Conservation (phyloP, 306 rosid species). For the Cicer cuneatum region DNA sequence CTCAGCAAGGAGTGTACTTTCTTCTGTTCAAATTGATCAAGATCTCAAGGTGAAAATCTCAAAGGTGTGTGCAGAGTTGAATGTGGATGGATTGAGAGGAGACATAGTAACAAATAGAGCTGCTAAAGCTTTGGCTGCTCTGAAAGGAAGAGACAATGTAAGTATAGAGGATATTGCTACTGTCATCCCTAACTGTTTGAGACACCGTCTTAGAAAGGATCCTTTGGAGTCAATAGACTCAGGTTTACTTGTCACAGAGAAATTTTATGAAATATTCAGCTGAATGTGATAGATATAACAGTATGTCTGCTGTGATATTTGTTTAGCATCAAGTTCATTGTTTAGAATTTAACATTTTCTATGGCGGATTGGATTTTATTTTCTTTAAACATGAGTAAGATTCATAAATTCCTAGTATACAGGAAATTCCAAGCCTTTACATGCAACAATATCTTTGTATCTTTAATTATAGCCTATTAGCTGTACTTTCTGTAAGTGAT, state of each 20-base stretch:
- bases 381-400: conserved; percentile 39
- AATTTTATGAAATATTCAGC: conserved; percentile 82
- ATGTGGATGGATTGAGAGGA: conserved; percentile 96
- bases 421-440: conserved; percentile 24
- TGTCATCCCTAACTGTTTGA: conserved; percentile 91
- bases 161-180: conserved; percentile 86
- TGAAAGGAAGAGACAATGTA: conserved; percentile 79
- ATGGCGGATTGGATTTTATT: conserved; percentile 31
- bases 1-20: conserved; percentile 69
- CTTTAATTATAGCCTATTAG: conserved; percentile 17
- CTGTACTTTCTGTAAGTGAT: not conserved
- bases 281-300: conserved; percentile 50
- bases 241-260: conserved; percentile 88
- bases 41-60: conserved; percentile 90
- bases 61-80: conserved; percentile 82
- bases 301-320: conserved; percentile 37
- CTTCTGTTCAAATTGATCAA: conserved; percentile 73
- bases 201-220: conserved; percentile 96
- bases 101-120: conserved; percentile 92
- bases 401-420: conserved; percentile 37
- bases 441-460: not conserved
- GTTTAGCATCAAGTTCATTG: conserved; percentile 38
- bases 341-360: conserved; percentile 35
- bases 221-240: conserved; percentile 95
- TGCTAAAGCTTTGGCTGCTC: conserved; percentile 88